Evolutionary conservation across 2,329 filamentous ascomycete genomes (phyloP), one percentile per base, ranked within the genome.

Genomic region (Trichoderma hamatum): DNA sequence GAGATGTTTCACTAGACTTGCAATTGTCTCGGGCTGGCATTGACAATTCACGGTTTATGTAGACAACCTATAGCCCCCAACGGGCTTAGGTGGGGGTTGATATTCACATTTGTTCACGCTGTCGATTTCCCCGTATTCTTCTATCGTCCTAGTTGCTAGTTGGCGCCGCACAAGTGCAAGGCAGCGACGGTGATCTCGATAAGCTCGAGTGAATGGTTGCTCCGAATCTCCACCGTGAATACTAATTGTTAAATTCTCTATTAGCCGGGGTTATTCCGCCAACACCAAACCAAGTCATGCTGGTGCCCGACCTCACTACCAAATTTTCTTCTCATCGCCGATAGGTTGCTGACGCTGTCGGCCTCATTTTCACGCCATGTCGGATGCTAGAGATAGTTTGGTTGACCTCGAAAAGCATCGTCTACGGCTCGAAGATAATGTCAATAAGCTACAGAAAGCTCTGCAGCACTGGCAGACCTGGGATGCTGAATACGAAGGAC

Each of bases 381-480:
- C 80, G 32, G 70, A 76, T 54, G 73, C 74, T 62, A 81, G 79
- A 72, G 84, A 87, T 72, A 85, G 84, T 66, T 84, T 94, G 62
- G 82, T 87, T 55, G 86, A 90, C 75, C 85, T 97, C 52, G 93
- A 97, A 78, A 87, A 86, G 71, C 92, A 95, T 76, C 88, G 92
- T 19, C 83, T 86, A 72, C 85, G 89, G 70, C 89, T 98, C 9
- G 92, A 97, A 78, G 86, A 89, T 46, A 93, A 90, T 72, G 86
- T 97, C 58, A 71, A 72, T 32, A 74, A 93, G 77, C 86, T 98
- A 24, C 88, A 88, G 67, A 88, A 91, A 75, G 90, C 92, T 7
- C 85, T 98, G 65, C 89, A 89, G 71, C 91, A 97, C 81, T 99
- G 95, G 95, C 91, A 92, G 72, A 90, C 90, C 67, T 96, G 92